A percentile compares a stretch with the other conserved stretches of the same genome.
Conservation (phyloP, 371 early-diverging fungal genomes). For the Blakeslea trispora region DNA sequence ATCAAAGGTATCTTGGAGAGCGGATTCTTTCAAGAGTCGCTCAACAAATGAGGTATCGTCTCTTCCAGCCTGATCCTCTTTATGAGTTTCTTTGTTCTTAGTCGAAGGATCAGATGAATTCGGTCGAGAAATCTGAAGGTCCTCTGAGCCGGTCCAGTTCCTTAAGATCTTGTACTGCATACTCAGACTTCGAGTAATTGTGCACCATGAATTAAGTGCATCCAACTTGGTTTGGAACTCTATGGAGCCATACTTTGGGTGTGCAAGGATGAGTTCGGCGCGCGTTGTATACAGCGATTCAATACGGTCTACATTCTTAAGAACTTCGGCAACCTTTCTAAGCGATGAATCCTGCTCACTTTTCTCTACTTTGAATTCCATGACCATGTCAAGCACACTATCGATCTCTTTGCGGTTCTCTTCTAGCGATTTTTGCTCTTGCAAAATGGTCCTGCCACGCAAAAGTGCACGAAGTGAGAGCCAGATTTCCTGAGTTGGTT, state of each 20-base stretch:
- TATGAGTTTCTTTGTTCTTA: slow-evolving; percentile 4
- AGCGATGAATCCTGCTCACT: slow-evolving; percentile 43
- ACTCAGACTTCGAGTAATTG: slow-evolving; percentile 70
- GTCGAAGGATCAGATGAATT: too few relatives aligned
- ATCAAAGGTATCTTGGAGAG: slow-evolving; percentile 78
- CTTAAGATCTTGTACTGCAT: slow-evolving; percentile 75
- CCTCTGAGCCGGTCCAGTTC: slow-evolving; percentile 83
- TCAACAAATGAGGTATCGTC: slow-evolving; percentile 80
- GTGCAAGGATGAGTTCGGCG: slow-evolving; percentile 63
- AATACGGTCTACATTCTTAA: slow-evolving; percentile 74
- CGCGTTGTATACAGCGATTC: slow-evolving; percentile 79
- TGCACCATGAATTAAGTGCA: slow-evolving; percentile 79
- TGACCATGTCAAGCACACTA: slow-evolving; percentile 62
- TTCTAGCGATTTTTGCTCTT: slow-evolving; percentile 72
- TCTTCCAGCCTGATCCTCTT: slow-evolving; percentile 15
- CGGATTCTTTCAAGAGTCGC: slow-evolving; percentile 80
- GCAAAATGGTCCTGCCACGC: slow-evolving; percentile 60
- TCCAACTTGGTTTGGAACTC: slow-evolving; percentile 72
- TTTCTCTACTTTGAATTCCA: slow-evolving; percentile 63
- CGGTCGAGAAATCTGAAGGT: slow-evolving; percentile 65
- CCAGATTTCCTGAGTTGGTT: slow-evolving; percentile 75
- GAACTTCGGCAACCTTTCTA: slow-evolving; percentile 65
- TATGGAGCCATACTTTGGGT: slow-evolving; percentile 70
- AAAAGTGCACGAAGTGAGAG: slow-evolving; percentile 69
- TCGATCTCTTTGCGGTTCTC: slow-evolving; percentile 68